Evolutionary conservation across 352 stramenopile genomes (phyloP), one percentile per base, ranked within the genome.

Genomic region (Pythium insidiosum): DNA sequence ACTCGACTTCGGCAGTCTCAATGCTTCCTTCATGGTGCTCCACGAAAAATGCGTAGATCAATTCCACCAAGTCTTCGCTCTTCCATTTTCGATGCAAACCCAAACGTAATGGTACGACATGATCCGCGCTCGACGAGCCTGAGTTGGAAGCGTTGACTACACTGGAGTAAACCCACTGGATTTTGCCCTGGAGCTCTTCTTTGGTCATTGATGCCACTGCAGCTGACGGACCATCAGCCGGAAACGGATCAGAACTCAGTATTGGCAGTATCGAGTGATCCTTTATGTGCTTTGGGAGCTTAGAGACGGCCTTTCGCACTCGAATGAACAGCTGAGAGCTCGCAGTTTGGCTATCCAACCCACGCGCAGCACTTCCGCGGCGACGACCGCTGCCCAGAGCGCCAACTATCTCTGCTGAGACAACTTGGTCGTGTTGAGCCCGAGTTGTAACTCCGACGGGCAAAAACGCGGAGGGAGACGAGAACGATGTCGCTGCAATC

Each of bases 211-310:
- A 53, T 30, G 53, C 22, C 1, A 50, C 56, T 16, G 63, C 39
- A 15, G 63, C 65, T n/a, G 23, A 5, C n/a, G 44, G 23, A 9
- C 42, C 38, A 12, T 54, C 43, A 4, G 34, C 13, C 34, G 53
- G 49, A 16, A 64, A 63, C 5, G 47, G 50, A 15, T 66, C 39
- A 0, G 35, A 16, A 24, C 44, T 24, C 12, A 58, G 23, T 1
- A 61, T 11, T 4, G 50, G 50, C 3, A 70, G 39, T 5, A 74
- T 43, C 10, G 74, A 43, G 0, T 72, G 24, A 5, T 53, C 50
- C 29, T 50, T 58, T 6, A 72, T 56, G 31, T 74, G 63, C 9
- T 48, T 55, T 3, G 66, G 66, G 0, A 77, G 42, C 30, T 69
- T 73, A 15, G 37, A 25, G 19, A 66, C 10, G 0, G 56, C 56